Conservation (phyloP, 208 protist species). For the Trypanosoma cruzi region DNA sequence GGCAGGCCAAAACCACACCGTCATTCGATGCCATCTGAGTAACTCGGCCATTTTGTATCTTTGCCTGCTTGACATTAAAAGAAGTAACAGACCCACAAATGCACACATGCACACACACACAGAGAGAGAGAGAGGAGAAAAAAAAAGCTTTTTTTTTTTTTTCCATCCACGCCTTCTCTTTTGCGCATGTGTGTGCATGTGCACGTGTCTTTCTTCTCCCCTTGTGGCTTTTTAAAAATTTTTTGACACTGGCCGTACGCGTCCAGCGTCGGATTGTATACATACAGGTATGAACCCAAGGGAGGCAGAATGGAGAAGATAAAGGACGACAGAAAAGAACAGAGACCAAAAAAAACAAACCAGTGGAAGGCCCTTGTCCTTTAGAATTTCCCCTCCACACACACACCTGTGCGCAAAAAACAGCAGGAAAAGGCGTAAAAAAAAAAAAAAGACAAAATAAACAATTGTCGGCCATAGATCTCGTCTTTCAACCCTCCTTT, state of each 20-base stretch:
- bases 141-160: slow-evolving; percentile 2
- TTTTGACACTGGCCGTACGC: not conserved
- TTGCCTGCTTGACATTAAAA: not conserved
- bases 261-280: not conserved
- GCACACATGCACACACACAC: not conserved
- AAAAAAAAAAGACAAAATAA: slow-evolving; percentile 9
- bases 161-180: not conserved
- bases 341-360: not conserved
- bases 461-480: not conserved
- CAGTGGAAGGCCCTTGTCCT: not conserved
- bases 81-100: not conserved
- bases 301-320: not conserved
- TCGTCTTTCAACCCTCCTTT: not conserved
- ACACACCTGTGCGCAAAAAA: not conserved
- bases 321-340: not conserved
- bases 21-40: not conserved
- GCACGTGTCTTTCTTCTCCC: too few relatives aligned
- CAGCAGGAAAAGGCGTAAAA: not conserved
- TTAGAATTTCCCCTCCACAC: not conserved
- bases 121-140: slow-evolving; percentile 14
- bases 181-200: not conserved
- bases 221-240: not conserved
- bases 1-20: not conserved
- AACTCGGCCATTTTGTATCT: not conserved
- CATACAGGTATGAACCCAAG: not conserved